phyloP scores from a whole-genome alignment of 352 stramenopile genomes.

The Phytophthora macrochlamydospora region DNA sequence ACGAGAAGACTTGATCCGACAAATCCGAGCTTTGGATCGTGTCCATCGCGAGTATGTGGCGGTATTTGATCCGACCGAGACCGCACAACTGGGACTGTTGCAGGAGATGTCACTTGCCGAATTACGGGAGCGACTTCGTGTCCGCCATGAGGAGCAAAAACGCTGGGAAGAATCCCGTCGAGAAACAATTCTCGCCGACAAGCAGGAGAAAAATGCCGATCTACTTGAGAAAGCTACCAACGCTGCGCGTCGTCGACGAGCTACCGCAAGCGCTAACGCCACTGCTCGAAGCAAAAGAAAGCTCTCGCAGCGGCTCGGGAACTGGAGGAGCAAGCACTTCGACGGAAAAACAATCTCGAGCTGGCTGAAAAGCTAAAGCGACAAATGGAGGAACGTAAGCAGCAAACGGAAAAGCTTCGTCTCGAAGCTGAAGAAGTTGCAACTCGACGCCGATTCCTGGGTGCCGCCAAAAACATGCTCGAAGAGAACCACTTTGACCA shows the following conservation, averaged over 20 bases:
- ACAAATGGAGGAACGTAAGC: constrained; percentile 54
- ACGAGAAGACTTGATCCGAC: constrained; percentile 85
- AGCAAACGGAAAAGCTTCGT: constrained; percentile 54
- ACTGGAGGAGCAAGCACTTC: constrained; percentile 60
- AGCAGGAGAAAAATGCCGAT: constrained; percentile 77
- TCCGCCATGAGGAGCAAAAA: constrained; percentile 74
- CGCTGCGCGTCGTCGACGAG: constrained; percentile 69
- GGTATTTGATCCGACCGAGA: constrained; percentile 92
- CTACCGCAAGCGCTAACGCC: constrained; percentile 71
- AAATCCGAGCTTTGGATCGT: constrained; percentile 82
- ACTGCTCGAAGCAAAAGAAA: constrained; percentile 59
- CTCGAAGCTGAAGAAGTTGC: constrained; percentile 67
- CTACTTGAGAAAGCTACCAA: constrained; percentile 80
- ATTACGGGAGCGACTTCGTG: constrained; percentile 78
- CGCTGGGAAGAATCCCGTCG: constrained; percentile 73
- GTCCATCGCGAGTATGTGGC: constrained; percentile 82
- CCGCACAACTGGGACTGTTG: constrained; percentile 82
- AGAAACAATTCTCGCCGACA: constrained; percentile 70
- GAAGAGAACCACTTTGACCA: constrained; percentile 84
- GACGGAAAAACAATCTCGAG: constrained; percentile 69
- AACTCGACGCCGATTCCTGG: constrained; percentile 85
- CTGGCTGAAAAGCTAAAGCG: constrained; percentile 76
- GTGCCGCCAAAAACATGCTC: constrained; percentile 84
- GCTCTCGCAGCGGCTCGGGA: constrained; percentile 55
- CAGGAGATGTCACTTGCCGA: constrained; percentile 94